Evolutionary conservation across 768 basidiomycete species (phyloP).

Genomic region (Kwoniella europaea): DNA sequence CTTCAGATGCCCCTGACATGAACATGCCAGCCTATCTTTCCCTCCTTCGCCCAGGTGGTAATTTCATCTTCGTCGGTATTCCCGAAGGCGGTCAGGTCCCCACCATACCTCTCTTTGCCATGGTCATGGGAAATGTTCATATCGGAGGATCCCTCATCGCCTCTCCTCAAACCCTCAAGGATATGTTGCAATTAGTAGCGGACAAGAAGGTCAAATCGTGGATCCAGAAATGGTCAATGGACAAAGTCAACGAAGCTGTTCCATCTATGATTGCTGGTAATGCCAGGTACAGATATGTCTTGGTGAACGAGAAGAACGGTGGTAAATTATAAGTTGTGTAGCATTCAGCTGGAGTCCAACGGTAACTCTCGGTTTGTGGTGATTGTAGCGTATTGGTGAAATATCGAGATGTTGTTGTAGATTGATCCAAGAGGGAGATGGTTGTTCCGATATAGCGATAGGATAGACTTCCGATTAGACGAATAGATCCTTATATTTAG

Average conservation of each 20-base stretch:
- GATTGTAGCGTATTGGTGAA: background rate
- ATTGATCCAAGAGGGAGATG: background rate
- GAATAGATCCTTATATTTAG: background rate
- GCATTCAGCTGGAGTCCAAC: background rate
- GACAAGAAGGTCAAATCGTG: constrained; percentile 49
- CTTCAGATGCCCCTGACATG: constrained; percentile 50
- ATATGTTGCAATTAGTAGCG: constrained; percentile 44
- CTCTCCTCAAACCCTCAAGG: constrained; percentile 39
- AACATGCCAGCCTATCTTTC: constrained; percentile 48
- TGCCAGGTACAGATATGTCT: constrained; percentile 51
- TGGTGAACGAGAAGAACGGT: constrained; percentile 54
- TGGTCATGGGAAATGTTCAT: constrained; percentile 58
- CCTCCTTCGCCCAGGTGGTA: constrained; percentile 47
- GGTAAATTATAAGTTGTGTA: constrained; percentile 29
- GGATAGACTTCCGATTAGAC: background rate
- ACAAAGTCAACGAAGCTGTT: constrained; percentile 50
- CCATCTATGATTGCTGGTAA: constrained; percentile 41
- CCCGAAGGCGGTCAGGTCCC: constrained; percentile 60
- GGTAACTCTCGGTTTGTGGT: background rate
- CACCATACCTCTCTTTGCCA: constrained; percentile 45
- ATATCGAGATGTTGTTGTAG: background rate
- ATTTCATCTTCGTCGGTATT: constrained; percentile 51
- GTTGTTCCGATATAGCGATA: constrained; percentile 3
- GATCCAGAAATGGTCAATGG: constrained; percentile 47
- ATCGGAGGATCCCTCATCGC: constrained; percentile 47